Base-by-base conservation (phyloP, 352 stramenopile species). In the Globisporangium solare region DNA sequence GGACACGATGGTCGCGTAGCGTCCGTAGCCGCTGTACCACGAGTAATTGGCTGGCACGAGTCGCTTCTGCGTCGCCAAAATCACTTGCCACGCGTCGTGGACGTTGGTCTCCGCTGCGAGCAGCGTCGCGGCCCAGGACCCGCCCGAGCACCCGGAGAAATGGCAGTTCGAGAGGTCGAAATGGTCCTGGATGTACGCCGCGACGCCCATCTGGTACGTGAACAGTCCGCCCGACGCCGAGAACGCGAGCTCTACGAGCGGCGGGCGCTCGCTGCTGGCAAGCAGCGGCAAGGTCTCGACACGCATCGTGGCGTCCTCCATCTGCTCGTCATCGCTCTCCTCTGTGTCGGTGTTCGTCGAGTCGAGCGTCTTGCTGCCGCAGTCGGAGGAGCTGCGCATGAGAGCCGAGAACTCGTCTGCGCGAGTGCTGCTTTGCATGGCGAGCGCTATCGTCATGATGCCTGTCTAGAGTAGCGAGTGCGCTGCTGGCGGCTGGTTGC, bases 201-300 rank as follows among this genome's bases (percentile, higher is more conserved):
- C 78, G 49, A 87, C 61, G 27, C 78, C 78, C 78, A 89, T 89
- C 63, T 89, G 79, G 56, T 87, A 89, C 10, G 86, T 74, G 52
- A 89, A 89, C 61, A 77, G 68, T 31, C 76, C 78, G 2, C 64
- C 78, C n/a, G 76, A 88, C 11, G 76, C 73, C 32, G 78, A 86
- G 63, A 89, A 89, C 8, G 74, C 74, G 51, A 87, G 75, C 63
- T 89, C 78, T 42, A 89, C 67, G 1, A 73, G 73, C 32, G 56
- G 49, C 11, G 42, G 45, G 8, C 47, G 22, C 31, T 42, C 18
- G 10, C 12, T 42, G n/a, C 20, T 47, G 14, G 17, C 35, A 17
- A 56, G 50, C 35, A 56, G 50, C 35, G 50, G 50, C 13, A 35
- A 20, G 12, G 20, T 12, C 17, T 56, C 50, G 50, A 47, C 6